Evolutionary conservation across 2,329 filamentous ascomycete genomes (phyloP), one percentile per base, ranked within the genome.

Genomic region (Xylariaceae sp.): DNA sequence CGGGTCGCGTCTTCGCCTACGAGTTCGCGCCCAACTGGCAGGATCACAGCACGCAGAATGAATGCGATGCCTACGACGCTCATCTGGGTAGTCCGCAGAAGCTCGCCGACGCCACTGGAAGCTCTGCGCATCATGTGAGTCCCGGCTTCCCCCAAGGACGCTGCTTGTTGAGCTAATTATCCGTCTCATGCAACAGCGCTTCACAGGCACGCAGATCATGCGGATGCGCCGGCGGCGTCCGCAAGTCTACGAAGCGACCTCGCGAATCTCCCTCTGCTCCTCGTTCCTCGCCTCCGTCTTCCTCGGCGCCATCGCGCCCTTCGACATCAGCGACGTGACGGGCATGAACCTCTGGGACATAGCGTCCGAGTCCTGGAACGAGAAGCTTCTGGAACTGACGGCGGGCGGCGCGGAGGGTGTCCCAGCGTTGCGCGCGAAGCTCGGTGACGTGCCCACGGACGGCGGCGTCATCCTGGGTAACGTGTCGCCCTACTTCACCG

Each of bases 311-410:
- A 74, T 96, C 47, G 90, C 92, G 0, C 88, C 89, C 1, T 83
- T 96, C 51, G 92, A 98, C 60, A 89, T 95, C 52, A 84, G 85
- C 55, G 92, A 98, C 65, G 89, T 90, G 16, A 94, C 88, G 55
- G 92, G 92, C 38, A 95, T 95, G 83, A 95, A 97, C 60, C 71
- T 98, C 5, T 97, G 88, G 88, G 88, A 97, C 56, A 88, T 97
- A 49, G 70, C 79, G 47, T 70, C 74, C 14, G 79, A 85, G 49
- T 61, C 65, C 14, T 97, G 88, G 80, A 81, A 83, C 50, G 77
- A 88, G 40, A 67, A 76, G 13, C 75, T 96, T 1, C 76, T 98
- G 13, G 71, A 76, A 27, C 79, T 95, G 9, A 77, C 85, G 14
- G 86, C 85, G 4, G 65, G 72, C 17, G 64, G 72, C 19, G 50